Evolutionary conservation across 1,139 yeast species (phyloP), one percentile per base, ranked within the genome.

Genomic region (Sugiyamaella grinbergsii): DNA sequence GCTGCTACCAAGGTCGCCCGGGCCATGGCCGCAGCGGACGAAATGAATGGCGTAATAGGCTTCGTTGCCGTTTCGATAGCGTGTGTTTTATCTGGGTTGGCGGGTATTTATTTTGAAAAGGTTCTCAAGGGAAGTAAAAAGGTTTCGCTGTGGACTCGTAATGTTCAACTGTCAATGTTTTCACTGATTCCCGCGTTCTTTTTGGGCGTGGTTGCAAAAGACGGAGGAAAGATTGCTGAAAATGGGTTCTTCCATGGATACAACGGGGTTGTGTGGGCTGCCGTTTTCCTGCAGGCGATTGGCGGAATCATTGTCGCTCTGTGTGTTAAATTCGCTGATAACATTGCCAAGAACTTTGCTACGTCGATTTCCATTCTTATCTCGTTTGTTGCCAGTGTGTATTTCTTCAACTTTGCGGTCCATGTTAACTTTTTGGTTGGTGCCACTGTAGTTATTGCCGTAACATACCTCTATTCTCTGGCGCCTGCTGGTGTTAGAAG

Each of bases 221-320:
- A 71, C 50, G 73, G 74, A 8, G 54, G 61, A 2, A 56, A 55
- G 26, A 68, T 71, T 46, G 51, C 58, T n/a, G 64, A 63, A 48
- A 57, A 63, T 50, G 75, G 75, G 13, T 71, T 72, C 53, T 72
- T 71, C 60, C 62, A 63, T 42, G 75, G 75, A 24, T 71, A 72
- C 63, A 71, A 69, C 51, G 49, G 55, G 10, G 70, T 70, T 19
- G 75, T 72, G 4, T 65, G 70, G 69, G 54, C 64, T 7, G 74
- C 74, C 32, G 70, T 71, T 40, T 52, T 67, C 15, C 62, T 71
- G 29, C 75, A 71, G 55, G 75, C 76, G 4, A 51, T 67, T 38
- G 75, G 75, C n/a, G 75, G 75, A 4, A 68, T 71, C 43, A 60
- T 71, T 22, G 75, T 71, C 4, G 75, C 75, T 3, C 56, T 71